Percentiles rank a stretch among this genome's conserved stretches.
These are phyloP conservation scores for Phytophthora palmivora DNA, from an alignment of 352 stramenopile genomes.

Conservation along the genomic window DNA sequence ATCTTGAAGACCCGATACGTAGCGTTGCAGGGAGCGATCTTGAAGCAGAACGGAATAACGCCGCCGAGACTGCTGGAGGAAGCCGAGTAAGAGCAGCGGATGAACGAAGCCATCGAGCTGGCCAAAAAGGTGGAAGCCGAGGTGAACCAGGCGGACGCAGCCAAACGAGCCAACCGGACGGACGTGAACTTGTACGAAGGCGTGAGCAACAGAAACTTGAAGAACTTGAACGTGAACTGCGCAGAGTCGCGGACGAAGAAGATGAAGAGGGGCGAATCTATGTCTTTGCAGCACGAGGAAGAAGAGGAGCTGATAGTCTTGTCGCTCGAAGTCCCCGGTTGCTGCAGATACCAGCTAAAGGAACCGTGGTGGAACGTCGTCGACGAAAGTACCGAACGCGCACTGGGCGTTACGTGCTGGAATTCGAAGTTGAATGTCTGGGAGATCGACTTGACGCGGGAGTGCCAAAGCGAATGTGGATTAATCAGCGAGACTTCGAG, in stretches of 20 bases:
- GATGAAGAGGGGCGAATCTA: background rate
- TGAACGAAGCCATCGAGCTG: too few species aligned
- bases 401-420: constrained; percentile 6
- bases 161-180: too few species aligned
- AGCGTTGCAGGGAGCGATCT: too few species aligned
- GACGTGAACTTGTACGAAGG: too few species aligned
- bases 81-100: too few species aligned
- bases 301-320: background rate
- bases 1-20: too few species aligned
- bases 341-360: too few species aligned
- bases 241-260: background rate
- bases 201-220: background rate
- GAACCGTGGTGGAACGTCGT: too few species aligned
- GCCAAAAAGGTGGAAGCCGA: too few species aligned
- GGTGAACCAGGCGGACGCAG: too few species aligned
- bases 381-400: background rate
- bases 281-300: background rate
- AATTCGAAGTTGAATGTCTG: constrained; percentile 1
- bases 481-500: constrained; percentile 4
- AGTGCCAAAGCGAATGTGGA: background rate
- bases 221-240: background rate
- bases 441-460: background rate
- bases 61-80: too few species aligned
- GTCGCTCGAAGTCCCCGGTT: background rate
- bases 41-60: too few species aligned